Percentiles rank a stretch among this genome's conserved stretches.
These are phyloP conservation scores for Gentiana dahurica DNA, from an alignment of 257 asterid species.

Conservation along the genomic window DNA sequence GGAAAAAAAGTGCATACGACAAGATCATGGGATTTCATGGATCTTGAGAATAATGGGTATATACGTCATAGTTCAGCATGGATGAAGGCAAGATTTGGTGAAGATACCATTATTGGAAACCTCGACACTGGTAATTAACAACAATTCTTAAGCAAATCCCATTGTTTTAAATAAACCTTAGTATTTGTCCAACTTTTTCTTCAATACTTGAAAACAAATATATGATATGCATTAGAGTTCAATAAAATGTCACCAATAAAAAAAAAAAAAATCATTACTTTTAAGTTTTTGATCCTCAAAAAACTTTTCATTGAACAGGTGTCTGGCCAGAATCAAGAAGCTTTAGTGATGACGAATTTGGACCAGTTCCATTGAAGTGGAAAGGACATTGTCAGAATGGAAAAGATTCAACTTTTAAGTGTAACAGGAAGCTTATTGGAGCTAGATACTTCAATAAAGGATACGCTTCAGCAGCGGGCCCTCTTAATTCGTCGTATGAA, in stretches of 20 bases:
- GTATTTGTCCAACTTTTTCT: no score
- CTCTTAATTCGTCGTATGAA: slow-evolving; percentile 47
- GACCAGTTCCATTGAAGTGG: slow-evolving; percentile 84
- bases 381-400: slow-evolving; percentile 69
- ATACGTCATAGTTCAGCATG: slow-evolving; percentile 48
- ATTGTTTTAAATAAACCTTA: no score
- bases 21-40: slow-evolving; percentile 87
- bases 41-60: slow-evolving; percentile 45
- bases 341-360: slow-evolving; percentile 55
- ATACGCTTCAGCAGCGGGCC: slow-evolving; percentile 46
- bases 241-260: no score
- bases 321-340: slow-evolving; percentile 89
- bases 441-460: slow-evolving; percentile 88
- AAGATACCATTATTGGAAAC: slow-evolving; percentile 70
- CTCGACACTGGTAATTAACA: slow-evolving; percentile 42
- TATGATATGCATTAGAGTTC: no score
- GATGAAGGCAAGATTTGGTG: slow-evolving; percentile 84
- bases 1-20: slow-evolving; percentile 82
- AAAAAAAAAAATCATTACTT: not conserved
- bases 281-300: not conserved
- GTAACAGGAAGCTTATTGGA: slow-evolving; percentile 95
- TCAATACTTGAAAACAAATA: no score
- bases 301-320: slow-evolving; percentile 28
- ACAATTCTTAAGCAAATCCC: not conserved
- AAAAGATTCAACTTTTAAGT: slow-evolving; percentile 49